phyloP scores from a whole-genome alignment of 1,284 basidiomycete species.

The Sanguinoderma infundibulare region DNA sequence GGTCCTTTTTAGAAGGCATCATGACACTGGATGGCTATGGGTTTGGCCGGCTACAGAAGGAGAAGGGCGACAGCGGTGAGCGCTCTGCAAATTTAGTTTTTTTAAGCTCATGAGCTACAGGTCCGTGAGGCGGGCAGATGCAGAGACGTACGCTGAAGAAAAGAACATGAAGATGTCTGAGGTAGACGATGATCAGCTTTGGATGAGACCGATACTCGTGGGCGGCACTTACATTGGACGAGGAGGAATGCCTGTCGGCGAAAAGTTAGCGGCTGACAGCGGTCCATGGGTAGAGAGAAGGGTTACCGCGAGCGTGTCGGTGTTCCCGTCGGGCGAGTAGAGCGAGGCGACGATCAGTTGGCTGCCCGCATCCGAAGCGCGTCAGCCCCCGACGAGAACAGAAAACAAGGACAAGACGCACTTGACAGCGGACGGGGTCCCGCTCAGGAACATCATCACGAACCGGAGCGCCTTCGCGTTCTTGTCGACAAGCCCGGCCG shows the following conservation, averaged over 20 bases:
- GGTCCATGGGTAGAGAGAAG: not conserved
- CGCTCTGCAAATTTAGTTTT: conserved; percentile 4
- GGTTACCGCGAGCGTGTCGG: conserved; percentile 42
- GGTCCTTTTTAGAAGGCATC: too few species aligned
- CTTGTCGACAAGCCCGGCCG: conserved; percentile 39
- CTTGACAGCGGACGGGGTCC: conserved; percentile 44
- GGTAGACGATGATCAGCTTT: not conserved
- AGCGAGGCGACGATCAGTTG: conserved; percentile 45
- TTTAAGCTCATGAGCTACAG: not conserved
- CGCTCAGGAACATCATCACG: conserved; percentile 47
- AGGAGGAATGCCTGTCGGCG: conserved; percentile 41
- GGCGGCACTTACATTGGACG: conserved; percentile 40
- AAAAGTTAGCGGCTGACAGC: not conserved
- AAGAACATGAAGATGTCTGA: conserved; percentile 45
- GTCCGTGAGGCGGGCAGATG: too few species aligned
- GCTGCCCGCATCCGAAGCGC: conserved; percentile 22
- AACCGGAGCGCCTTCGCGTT: conserved; percentile 46
- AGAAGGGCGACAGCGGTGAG: conserved; percentile 24
- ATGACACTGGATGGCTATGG: too few species aligned
- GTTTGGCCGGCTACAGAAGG: conserved; percentile 8
- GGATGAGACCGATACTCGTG: not conserved
- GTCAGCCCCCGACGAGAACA: not conserved
- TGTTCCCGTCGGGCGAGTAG: conserved; percentile 43
- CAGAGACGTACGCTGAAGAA: conserved; percentile 40
- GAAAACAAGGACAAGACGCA: conserved; percentile 20